Evolutionary conservation across 23 red algal genomes (phyloP).

Genomic region (Cyanidium caldarium): DNA sequence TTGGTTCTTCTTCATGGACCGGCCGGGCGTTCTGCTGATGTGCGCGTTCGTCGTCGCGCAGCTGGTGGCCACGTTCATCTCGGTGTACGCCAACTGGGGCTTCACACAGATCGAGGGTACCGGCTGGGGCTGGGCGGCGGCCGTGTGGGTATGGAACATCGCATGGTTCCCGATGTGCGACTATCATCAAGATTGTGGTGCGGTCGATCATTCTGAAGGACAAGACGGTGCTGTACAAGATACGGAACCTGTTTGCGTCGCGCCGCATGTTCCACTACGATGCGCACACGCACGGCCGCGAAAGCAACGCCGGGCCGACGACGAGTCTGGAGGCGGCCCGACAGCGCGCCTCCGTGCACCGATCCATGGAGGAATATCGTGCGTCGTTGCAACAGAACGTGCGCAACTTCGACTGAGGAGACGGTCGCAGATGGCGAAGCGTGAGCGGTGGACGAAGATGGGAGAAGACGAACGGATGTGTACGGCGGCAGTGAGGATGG

Average conservation of each 20-base stretch:
- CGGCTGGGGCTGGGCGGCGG: slow-evolving; percentile 23
- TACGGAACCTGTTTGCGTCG: neutral
- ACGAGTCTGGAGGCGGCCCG: neutral
- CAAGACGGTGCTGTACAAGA: neutral
- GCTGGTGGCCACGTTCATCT: slow-evolving; percentile 10
- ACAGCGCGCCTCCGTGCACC: neutral
- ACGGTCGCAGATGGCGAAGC: too few species aligned
- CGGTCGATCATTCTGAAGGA: slow-evolving; percentile 9
- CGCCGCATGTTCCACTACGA: neutral
- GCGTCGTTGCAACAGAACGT: neutral
- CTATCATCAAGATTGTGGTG: slow-evolving; percentile 18
- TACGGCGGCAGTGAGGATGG: too few species aligned
- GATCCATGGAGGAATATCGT: neutral
- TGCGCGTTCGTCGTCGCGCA: slow-evolving; percentile 13
- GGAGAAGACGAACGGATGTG: too few species aligned
- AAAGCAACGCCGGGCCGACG: neutral
- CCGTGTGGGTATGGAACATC: slow-evolving; percentile 19
- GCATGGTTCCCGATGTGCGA: slow-evolving; percentile 7
- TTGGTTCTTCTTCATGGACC: slow-evolving; percentile 29
- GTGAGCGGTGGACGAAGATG: too few species aligned
- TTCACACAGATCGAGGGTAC: slow-evolving; percentile 22
- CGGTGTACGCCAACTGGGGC: slow-evolving; percentile 24
- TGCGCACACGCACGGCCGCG: neutral
- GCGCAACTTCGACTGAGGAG: neutral
- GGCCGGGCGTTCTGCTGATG: slow-evolving; percentile 18